Evolutionary conservation across 1,284 basidiomycete species (phyloP).

Genomic region (Vanrija sp.): DNA sequence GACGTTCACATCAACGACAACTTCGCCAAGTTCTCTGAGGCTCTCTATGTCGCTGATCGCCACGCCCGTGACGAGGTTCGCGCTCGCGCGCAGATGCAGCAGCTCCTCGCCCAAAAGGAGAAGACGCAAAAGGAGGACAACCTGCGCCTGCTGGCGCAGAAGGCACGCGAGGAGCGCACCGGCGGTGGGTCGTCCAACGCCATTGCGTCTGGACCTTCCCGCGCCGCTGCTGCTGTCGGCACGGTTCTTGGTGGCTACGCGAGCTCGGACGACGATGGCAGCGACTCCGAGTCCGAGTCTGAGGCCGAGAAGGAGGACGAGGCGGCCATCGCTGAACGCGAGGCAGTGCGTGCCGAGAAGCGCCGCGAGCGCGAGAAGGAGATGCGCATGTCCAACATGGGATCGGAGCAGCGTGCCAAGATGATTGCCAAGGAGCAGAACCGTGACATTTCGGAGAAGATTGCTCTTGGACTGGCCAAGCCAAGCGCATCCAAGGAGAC

Average conservation of each 20-base stretch:
- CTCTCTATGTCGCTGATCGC: slow-evolving; percentile 91
- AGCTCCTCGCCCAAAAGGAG: slow-evolving; percentile 96
- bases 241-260: slow-evolving; percentile 83
- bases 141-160: slow-evolving; percentile 85
- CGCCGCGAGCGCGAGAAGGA: slow-evolving; percentile 90
- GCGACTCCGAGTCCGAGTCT: slow-evolving; percentile 53
- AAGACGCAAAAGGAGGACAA: slow-evolving; percentile 97
- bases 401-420: slow-evolving; percentile 91
- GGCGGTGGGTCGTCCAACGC: slow-evolving; percentile 49
- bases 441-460: slow-evolving; percentile 98
- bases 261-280: slow-evolving; percentile 45
- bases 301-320: slow-evolving; percentile 67
- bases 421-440: slow-evolving; percentile 90
- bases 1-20: slow-evolving; percentile 99
- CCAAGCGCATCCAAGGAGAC: slow-evolving; percentile 91
- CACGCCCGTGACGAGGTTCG: slow-evolving; percentile 98
- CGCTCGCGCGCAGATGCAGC: slow-evolving; percentile 94
- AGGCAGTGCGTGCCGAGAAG: slow-evolving; percentile 88
- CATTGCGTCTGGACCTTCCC: slow-evolving; percentile 22
- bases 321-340: slow-evolving; percentile 77
- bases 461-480: slow-evolving; percentile 94
- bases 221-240: slow-evolving; percentile 47
- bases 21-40: slow-evolving; percentile 98
- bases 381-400: slow-evolving; percentile 99
- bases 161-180: slow-evolving; percentile 87